Conservation (phyloP, 2,329 filamentous ascomycete genomes). For the Pseudogymnoascus verrucosus region DNA sequence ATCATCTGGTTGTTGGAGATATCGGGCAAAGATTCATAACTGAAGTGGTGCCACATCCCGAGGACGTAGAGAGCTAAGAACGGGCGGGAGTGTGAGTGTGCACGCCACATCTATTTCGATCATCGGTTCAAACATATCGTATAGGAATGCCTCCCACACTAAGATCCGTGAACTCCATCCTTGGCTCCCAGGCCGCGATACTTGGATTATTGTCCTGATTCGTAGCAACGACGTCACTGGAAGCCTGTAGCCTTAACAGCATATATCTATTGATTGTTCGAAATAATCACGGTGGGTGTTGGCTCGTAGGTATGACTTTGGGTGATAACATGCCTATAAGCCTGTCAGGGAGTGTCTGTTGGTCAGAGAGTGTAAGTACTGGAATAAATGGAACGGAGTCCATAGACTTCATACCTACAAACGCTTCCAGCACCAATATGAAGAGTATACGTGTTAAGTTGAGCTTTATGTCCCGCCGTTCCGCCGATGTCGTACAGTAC, state of each 20-base stretch:
- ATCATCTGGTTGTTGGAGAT: conserved; percentile 8
- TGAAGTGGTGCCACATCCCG: conserved; percentile 5
- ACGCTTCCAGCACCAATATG: background rate
- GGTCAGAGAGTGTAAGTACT: background rate
- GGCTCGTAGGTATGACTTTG: background rate
- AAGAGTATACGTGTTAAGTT: background rate
- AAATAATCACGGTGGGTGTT: background rate
- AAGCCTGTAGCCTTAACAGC: background rate
- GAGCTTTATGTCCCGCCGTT: too few species aligned
- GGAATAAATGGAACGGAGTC: background rate
- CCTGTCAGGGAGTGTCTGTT: background rate
- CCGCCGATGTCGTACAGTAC: background rate
- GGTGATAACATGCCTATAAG: background rate
- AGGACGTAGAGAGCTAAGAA: background rate
- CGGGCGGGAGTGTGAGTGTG: conserved; percentile 1
- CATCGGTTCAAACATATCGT: background rate
- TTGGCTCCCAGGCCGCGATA: background rate
- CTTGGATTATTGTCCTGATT: background rate
- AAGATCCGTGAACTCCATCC: background rate
- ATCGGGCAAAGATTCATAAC: background rate
- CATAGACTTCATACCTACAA: background rate
- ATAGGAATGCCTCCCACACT: background rate
- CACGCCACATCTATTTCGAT: conserved; percentile 8
- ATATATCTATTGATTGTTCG: background rate
- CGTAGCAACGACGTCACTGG: background rate